phyloP scores from a whole-genome alignment of 2,329 filamentous ascomycete species.

The Metarhizium rileyi region DNA sequence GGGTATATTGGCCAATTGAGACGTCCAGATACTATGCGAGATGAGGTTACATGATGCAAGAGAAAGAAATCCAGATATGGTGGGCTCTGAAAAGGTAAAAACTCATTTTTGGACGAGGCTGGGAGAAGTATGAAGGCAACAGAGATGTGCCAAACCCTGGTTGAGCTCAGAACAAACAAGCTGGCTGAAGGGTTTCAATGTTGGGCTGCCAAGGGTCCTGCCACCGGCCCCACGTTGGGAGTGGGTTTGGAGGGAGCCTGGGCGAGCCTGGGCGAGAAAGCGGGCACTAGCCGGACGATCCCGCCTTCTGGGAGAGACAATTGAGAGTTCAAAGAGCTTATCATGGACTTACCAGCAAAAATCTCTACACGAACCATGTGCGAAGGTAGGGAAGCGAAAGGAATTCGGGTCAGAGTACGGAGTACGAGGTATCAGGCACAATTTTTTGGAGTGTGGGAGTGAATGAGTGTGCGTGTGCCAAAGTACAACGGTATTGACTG shows the following conservation, averaged over 20 bases:
- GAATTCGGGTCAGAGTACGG: neutral
- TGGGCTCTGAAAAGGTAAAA: slow-evolving; percentile 18
- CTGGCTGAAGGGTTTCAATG: neutral
- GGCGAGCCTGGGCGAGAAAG: too few species aligned
- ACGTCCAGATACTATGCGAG: slow-evolving; percentile 20
- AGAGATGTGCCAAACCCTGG: neutral
- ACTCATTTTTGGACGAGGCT: slow-evolving; percentile 17
- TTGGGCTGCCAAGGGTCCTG: slow-evolving; percentile 7
- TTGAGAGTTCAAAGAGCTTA: neutral
- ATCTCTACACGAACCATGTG: neutral
- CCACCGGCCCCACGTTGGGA: slow-evolving; percentile 7
- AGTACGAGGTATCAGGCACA: neutral
- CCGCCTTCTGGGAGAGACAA: neutral
- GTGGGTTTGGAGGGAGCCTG: neutral
- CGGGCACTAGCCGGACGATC: slow-evolving; percentile 2
- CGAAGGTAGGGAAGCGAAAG: neutral
- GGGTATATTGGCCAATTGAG: slow-evolving; percentile 24
- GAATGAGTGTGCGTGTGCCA: neutral
- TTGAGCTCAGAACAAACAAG: neutral
- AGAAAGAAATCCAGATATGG: slow-evolving; percentile 21
- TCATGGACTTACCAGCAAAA: neutral
- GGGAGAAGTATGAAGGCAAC: slow-evolving; percentile 6
- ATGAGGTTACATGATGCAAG: slow-evolving; percentile 21
- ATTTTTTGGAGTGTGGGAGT: neutral
- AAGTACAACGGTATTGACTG: neutral